Conservation (phyloP, 202 grass and related monocot species). For the Zizania palustris region DNA sequence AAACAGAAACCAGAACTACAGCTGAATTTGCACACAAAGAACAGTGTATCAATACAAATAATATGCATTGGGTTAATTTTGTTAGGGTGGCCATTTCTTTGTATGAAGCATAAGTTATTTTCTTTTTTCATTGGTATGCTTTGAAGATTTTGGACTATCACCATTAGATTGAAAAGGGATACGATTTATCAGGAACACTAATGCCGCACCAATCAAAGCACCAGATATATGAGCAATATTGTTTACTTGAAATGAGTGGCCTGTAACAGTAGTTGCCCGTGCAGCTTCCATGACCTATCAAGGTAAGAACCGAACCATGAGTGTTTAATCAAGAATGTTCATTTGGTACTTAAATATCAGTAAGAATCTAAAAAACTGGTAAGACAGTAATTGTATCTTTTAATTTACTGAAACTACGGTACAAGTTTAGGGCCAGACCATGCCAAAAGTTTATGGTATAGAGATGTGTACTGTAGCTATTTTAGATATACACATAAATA, state of each 20-base stretch:
- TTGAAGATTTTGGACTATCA: slow-evolving; percentile 45
- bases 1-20: slow-evolving; percentile 22
- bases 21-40: slow-evolving; percentile 12
- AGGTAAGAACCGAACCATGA: slow-evolving; percentile 29
- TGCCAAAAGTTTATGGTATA: background rate
- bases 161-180: slow-evolving; percentile 57
- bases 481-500: no score
- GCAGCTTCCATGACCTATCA: slow-evolving; percentile 90
- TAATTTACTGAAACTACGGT: background rate
- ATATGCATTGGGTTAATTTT: slow-evolving; percentile 36
- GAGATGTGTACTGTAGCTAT: background rate
- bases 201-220: slow-evolving; percentile 83
- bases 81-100: slow-evolving; percentile 29
- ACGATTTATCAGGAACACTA: slow-evolving; percentile 74
- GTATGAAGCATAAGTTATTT: slow-evolving; percentile 24
- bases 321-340: slow-evolving; percentile 23
- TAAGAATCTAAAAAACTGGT: background rate
- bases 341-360: slow-evolving; percentile 17
- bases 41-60: slow-evolving; percentile 5
- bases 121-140: slow-evolving; percentile 61
- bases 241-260: slow-evolving; percentile 75
- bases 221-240: slow-evolving; percentile 93
- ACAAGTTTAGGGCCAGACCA: background rate
- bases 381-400: background rate
- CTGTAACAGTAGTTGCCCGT: slow-evolving; percentile 59